Conservation (phyloP, 352 stramenopile genomes). For the Globisporangium heterothallicum region DNA sequence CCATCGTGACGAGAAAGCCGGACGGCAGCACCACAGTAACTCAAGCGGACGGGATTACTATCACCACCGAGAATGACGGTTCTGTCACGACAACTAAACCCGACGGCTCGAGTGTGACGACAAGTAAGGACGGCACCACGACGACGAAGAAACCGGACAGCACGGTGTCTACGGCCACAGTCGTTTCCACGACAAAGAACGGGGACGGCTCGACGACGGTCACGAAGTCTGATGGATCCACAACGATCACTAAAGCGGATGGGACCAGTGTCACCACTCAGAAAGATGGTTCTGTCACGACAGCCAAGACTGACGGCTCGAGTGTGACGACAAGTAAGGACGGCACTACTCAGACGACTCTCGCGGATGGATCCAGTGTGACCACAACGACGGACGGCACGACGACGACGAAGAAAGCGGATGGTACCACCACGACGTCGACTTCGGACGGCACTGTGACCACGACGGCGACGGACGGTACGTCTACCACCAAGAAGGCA, state of each 20-base stretch:
- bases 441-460: conserved; percentile 3
- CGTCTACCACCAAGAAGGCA: neutral
- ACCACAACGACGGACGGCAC: conserved; percentile 7
- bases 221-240: neutral
- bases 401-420: neutral
- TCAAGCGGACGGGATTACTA: conserved; percentile 3
- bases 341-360: conserved; percentile 3
- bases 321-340: conserved; percentile 8
- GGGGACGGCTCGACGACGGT: conserved; percentile 5
- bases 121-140: conserved; percentile 6
- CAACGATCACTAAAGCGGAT: conserved; percentile 2
- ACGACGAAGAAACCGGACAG: conserved; percentile 5
- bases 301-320: conserved; percentile 2
- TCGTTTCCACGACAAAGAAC: conserved; percentile 5
- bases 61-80: conserved; percentile 1
- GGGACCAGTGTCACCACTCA: conserved; percentile 3
- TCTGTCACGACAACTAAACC: neutral
- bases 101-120: conserved; percentile 9
- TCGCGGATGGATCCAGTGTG: conserved; percentile 5
- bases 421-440: conserved; percentile 1
- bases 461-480: conserved; percentile 3
- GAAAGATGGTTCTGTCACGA: neutral
- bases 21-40: conserved; percentile 2
- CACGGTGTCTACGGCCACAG: neutral
- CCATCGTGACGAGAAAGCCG: neutral